Conservation (phyloP, 257 asterid genomes). For the Plantago elongata region DNA sequence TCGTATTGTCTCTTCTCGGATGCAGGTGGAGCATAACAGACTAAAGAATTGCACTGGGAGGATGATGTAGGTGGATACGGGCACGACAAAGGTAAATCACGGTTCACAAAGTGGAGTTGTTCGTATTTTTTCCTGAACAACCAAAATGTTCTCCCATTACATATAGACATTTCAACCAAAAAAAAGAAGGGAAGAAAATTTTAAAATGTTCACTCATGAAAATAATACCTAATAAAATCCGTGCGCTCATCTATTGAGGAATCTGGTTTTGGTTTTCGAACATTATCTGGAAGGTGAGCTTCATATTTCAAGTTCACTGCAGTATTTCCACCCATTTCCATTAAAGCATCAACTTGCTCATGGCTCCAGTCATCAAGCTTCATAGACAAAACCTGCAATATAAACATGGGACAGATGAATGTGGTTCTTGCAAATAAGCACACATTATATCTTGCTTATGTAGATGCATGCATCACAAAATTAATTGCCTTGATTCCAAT, state of each 20-base stretch:
- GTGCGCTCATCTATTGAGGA: conserved; percentile 63
- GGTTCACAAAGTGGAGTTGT: conserved; percentile 52
- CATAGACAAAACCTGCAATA: conserved; percentile 62
- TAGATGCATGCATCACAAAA: neutral
- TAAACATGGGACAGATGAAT: neutral
- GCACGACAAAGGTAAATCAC: conserved; percentile 32
- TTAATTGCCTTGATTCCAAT: neutral
- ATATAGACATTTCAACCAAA: neutral
- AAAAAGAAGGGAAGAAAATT: no score
- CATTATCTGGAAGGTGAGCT: conserved; percentile 59
- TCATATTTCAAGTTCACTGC: conserved; percentile 67
- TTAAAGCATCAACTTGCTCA: conserved; percentile 71
- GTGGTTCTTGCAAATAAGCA: neutral
- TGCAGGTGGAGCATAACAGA: conserved; percentile 25
- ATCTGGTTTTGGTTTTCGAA: conserved; percentile 55
- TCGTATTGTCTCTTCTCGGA: conserved; percentile 50
- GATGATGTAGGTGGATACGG: conserved; percentile 42
- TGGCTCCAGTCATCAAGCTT: conserved; percentile 87
- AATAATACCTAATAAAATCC: conserved; percentile 66
- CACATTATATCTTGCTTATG: neutral
- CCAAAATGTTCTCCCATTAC: conserved; percentile 18
- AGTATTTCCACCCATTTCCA: conserved; percentile 69
- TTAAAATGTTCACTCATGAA: neutral
- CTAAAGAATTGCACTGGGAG: conserved; percentile 33
- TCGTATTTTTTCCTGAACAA: conserved; percentile 76